Evolutionary conservation across 805 yeast genomes (phyloP).

Genomic region (Wickerhamia fluorescens): DNA sequence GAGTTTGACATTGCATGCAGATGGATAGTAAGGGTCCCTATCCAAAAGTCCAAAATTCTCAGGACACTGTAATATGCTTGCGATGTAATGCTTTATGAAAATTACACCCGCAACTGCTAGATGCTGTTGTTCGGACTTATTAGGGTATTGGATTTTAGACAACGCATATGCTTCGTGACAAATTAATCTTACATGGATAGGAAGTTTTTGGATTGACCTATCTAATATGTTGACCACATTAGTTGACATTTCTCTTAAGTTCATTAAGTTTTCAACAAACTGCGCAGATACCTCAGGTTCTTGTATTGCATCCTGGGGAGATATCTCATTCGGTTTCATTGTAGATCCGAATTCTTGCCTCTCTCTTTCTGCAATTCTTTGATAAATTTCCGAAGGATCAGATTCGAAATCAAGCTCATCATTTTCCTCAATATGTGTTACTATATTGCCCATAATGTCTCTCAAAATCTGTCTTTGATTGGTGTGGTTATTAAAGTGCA

Average conservation of each 20-base stretch:
- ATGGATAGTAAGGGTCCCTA: constrained; percentile 20
- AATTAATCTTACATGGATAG: constrained; percentile 29
- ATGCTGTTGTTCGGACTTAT: constrained; percentile 51
- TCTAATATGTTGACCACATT: constrained; percentile 51
- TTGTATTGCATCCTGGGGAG: constrained; percentile 68
- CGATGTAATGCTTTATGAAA: constrained; percentile 46
- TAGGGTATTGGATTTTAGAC: constrained; percentile 46
- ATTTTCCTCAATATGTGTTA: constrained; percentile 35
- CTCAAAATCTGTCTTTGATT: constrained; percentile 43
- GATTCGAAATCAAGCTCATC: constrained; percentile 64
- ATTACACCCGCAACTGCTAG: constrained; percentile 65
- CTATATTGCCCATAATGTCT: constrained; percentile 29
- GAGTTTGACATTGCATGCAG: constrained; percentile 12
- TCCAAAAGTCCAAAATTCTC: constrained; percentile 48
- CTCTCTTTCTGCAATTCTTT: constrained; percentile 31
- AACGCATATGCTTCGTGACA: constrained; percentile 28
- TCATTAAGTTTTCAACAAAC: constrained; percentile 69
- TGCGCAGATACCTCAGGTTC: constrained; percentile 64
- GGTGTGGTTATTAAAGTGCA: constrained; percentile 39
- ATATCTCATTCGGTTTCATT: constrained; percentile 27
- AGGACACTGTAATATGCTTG: constrained; percentile 41
- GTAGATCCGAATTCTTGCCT: constrained; percentile 27
- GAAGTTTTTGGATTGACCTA: constrained; percentile 29
- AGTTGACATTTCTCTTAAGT: constrained; percentile 63
- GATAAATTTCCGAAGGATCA: constrained; percentile 61